phyloP scores from a whole-genome alignment of 2,329 filamentous ascomycete species.

The Colletotrichum noveboracense region DNA sequence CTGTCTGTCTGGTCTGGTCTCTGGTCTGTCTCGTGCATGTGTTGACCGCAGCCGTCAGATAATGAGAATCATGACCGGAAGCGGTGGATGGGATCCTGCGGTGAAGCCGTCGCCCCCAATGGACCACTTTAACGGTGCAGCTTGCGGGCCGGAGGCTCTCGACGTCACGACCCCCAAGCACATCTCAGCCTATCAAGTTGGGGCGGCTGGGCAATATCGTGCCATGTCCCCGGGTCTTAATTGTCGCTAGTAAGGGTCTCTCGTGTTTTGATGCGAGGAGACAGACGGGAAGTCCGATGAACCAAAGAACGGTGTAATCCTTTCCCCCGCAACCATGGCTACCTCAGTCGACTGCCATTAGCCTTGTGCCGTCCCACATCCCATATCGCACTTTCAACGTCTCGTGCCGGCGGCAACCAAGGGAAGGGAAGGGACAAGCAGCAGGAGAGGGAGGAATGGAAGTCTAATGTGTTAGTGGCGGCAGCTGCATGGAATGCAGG shows the following conservation, averaged over 20 bases:
- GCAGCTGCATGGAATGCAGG: neutral
- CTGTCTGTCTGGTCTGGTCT: neutral
- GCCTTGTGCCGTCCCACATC: neutral
- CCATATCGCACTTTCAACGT: neutral
- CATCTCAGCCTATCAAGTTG: neutral
- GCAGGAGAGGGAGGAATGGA: neutral
- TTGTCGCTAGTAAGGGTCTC: neutral
- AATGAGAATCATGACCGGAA: neutral
- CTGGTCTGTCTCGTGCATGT: neutral
- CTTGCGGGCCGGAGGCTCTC: neutral
- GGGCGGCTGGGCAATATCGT: neutral
- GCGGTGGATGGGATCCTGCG: neutral
- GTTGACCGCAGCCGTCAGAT: neutral
- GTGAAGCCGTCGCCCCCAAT: neutral
- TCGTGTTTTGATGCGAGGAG: neutral
- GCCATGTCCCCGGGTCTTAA: conserved; percentile 5
- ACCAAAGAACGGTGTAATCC: neutral
- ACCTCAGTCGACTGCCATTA: neutral
- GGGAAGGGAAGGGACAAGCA: neutral
- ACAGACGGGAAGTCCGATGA: conserved; percentile 7
- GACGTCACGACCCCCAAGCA: neutral
- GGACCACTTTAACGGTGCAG: neutral
- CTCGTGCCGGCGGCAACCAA: neutral
- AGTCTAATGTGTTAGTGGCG: neutral
- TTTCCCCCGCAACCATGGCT: conserved; percentile 6